Evolutionary conservation across 352 stramenopile species (phyloP).

Genomic region (Pythium myriotylum): DNA sequence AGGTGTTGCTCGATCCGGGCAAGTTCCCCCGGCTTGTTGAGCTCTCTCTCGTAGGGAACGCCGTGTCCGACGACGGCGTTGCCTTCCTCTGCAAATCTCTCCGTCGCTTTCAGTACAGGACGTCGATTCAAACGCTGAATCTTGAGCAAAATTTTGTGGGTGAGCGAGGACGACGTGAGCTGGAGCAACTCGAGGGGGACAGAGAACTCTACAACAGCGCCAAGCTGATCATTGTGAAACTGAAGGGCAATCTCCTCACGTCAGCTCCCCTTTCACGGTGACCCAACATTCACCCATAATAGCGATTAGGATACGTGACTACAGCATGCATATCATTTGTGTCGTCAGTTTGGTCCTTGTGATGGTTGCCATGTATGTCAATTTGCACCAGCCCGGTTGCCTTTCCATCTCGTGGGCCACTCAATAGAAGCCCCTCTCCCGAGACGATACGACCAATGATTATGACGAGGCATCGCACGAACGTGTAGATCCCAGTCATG

Average conservation of each 20-base stretch:
- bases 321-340: no score
- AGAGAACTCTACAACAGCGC: background rate
- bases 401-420: no score
- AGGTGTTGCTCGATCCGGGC: conserved; percentile 12
- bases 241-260: conserved; percentile 22
- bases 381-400: no score
- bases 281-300: no score
- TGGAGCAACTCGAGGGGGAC: conserved; percentile 14
- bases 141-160: conserved; percentile 41
- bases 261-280: background rate
- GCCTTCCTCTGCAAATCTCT: conserved; percentile 19
- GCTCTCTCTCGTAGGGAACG: conserved; percentile 36
- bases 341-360: no score
- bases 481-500: background rate
- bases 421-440: no score
- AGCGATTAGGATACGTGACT: no score
- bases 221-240: conserved; percentile 5
- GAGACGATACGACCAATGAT: no score
- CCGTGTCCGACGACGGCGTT: conserved; percentile 35
- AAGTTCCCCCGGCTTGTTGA: conserved; percentile 20
- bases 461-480: no score
- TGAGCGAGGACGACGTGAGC: conserved; percentile 26
- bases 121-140: conserved; percentile 18
- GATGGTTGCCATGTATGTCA: no score
- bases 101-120: background rate